Conservation (phyloP, 2,329 filamentous ascomycete genomes). For the Ascochyta clinopodiicola region DNA sequence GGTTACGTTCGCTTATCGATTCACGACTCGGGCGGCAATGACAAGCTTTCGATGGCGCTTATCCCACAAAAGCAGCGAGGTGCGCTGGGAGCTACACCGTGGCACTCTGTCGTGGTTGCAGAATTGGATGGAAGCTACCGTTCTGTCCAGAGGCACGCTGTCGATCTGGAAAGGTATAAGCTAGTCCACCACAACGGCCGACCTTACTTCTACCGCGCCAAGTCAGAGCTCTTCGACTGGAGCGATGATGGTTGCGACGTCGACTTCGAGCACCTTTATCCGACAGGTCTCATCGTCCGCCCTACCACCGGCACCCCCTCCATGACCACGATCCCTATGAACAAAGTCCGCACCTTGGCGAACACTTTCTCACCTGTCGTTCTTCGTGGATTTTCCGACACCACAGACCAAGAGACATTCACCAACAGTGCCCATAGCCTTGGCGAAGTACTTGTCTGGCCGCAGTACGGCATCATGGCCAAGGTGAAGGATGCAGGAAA, state of each 20-base stretch:
- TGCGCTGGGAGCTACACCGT: slow-evolving; percentile 33
- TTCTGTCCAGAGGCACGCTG: slow-evolving; percentile 25
- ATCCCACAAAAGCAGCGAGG: slow-evolving; percentile 31
- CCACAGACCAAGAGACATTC: slow-evolving; percentile 54
- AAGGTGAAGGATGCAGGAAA: slow-evolving; percentile 66
- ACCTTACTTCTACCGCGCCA: slow-evolving; percentile 35
- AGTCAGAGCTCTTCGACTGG: slow-evolving; percentile 25
- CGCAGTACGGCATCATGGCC: slow-evolving; percentile 62
- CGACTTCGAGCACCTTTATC: slow-evolving; percentile 35
- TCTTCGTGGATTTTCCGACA: slow-evolving; percentile 60
- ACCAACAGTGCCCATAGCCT: slow-evolving; percentile 56
- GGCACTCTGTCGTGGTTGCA: slow-evolving; percentile 32
- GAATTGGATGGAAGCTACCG: slow-evolving; percentile 31
- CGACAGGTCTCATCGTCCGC: slow-evolving; percentile 28
- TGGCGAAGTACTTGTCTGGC: slow-evolving; percentile 59
- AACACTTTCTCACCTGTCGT: slow-evolving; percentile 62
- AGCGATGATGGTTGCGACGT: slow-evolving; percentile 10
- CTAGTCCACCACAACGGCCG: slow-evolving; percentile 28
- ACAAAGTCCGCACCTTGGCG: slow-evolving; percentile 55
- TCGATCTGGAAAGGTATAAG: slow-evolving; percentile 29
- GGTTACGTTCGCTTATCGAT: slow-evolving; percentile 41
- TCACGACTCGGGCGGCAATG: slow-evolving; percentile 39
- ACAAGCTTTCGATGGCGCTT: slow-evolving; percentile 39
- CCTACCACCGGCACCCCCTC: slow-evolving; percentile 34
- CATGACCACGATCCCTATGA: slow-evolving; percentile 54